Percentiles rank a stretch among this genome's conserved stretches.
These are phyloP conservation scores for Xylariaceae sp. DNA, from an alignment of 2,329 filamentous ascomycete genomes.

Conservation along the genomic window DNA sequence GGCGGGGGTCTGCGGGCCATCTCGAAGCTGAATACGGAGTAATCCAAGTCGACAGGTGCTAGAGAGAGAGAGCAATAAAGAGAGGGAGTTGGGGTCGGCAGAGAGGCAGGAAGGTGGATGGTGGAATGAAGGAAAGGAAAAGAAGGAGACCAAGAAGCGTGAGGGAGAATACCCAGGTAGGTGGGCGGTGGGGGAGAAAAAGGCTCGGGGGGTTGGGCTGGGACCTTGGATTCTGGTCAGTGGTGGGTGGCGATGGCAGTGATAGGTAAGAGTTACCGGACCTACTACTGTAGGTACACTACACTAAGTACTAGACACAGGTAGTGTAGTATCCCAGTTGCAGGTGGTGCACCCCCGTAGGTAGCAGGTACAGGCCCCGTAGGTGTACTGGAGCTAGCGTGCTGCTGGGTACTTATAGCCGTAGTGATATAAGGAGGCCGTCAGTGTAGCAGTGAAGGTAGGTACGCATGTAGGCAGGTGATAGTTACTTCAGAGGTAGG, in stretches of 20 bases:
- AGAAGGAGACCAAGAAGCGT: conserved; percentile 23
- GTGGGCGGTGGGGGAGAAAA: conserved; percentile 27
- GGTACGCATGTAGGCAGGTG: not conserved
- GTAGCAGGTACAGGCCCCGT: not conserved
- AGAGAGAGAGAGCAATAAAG: conserved; percentile 12
- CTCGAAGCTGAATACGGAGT: conserved; percentile 16
- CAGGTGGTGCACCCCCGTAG: not conserved
- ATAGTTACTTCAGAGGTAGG: not conserved
- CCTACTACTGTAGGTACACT: conserved; percentile 10
- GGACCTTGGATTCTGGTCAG: conserved; percentile 9
- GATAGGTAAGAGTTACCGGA: conserved; percentile 1
- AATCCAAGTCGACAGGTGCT: conserved; percentile 24
- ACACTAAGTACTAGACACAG: conserved; percentile 4
- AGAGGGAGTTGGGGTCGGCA: conserved; percentile 20
- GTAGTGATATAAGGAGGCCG: not conserved
- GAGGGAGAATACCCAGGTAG: conserved; percentile 21
- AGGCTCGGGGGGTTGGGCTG: conserved; percentile 24
- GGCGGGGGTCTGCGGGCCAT: conserved; percentile 37
- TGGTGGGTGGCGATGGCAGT: conserved; percentile 14
- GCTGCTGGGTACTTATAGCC: not conserved
- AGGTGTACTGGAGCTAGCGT: not conserved
- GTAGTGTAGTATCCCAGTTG: not conserved
- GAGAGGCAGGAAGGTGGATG: conserved; percentile 16
- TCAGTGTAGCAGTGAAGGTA: not conserved
- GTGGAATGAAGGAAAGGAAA: conserved; percentile 15